These are phyloP conservation scores for Monosporascus sp. DNA, from an alignment of 2,329 filamentous ascomycete species.

Conservation along the genomic window DNA sequence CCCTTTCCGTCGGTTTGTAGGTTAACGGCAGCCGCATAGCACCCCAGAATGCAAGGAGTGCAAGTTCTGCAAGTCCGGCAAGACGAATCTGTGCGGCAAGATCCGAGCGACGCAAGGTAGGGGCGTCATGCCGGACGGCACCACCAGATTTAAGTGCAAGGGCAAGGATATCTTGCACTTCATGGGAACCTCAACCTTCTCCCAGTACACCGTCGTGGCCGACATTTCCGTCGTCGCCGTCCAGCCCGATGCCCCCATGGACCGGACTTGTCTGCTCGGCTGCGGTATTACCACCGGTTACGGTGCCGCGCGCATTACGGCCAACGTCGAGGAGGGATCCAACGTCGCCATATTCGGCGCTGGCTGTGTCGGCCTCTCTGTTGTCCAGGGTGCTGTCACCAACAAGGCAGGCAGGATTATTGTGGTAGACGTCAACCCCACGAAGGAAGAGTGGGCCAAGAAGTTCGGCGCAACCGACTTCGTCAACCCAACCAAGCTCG, in stretches of 20 bases:
- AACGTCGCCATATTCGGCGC: conserved; percentile 92
- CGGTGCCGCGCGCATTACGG: conserved; percentile 89
- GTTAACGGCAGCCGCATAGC: conserved; percentile 41
- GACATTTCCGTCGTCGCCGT: conserved; percentile 98
- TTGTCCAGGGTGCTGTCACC: conserved; percentile 87
- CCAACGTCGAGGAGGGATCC: conserved; percentile 82
- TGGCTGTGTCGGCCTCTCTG: conserved; percentile 90
- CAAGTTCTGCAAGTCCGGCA: conserved; percentile 99
- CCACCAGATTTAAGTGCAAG: conserved; percentile 88
- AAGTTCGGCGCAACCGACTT: conserved; percentile 98
- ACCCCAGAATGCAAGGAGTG: conserved; percentile 96
- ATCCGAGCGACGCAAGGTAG: conserved; percentile 94
- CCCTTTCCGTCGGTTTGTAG: conserved; percentile 1
- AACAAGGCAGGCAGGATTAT: conserved; percentile 78
- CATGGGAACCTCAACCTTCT: conserved; percentile 99
- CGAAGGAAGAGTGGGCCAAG: conserved; percentile 84
- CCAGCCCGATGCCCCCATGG: conserved; percentile 85
- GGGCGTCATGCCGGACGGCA: conserved; percentile 96
- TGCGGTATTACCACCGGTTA: conserved; percentile 99
- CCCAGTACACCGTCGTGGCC: conserved; percentile 96
- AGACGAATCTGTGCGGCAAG: conserved; percentile 99
- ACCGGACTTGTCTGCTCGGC: conserved; percentile 90
- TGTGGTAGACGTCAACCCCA: conserved; percentile 70
- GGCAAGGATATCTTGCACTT: conserved; percentile 96
- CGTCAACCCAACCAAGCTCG: conserved; percentile 81